Base-by-base conservation (phyloP, 1,139 yeast species). In the Pichiaceae sp. region DNA sequence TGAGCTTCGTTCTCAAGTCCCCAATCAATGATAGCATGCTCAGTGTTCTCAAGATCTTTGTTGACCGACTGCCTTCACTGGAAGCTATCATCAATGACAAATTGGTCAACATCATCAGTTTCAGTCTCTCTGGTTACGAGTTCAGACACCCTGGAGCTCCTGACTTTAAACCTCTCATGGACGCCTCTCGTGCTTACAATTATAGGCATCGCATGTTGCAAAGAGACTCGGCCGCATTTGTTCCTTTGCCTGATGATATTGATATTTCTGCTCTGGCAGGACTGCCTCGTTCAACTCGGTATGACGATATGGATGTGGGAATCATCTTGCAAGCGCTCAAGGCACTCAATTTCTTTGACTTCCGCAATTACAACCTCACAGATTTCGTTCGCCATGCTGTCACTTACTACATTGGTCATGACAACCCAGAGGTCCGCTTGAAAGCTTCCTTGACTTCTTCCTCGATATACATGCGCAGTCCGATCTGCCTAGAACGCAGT, bases 81-180 rank as follows among this genome's bases (percentile, higher is more conserved):
- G 83, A 83, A 32, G 74, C 75, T 9, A 68, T 78, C 7, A 80
- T 89, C 18, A 80, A 84, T 49, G 79, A 76, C 37, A 75, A 83
- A 42, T 62, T 87, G 17, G 65, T 91, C 36, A 82, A 83, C 46
- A 65, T 81, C n/a, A 64, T 86, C 26, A 80, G 93, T 46, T 66
- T 70, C 41, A 84, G 84, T n/a, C 64, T 87, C 31, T 79, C 94
- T 2, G 97, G 97, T 1, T 78, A 78, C 42, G 74, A 75, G 12
- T 89, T 83, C 54, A 77, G 73, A 40, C 85, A 85, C 16, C 96
- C 96, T 0, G 97, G 97, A 0, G 76, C 95, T 8, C 96, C 96
- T 2, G 75, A 72, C 44, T 75, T 78, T n/a, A 62, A 67, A n/a
- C 68, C 68, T 31, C 68, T 66, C 42, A 78, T 83, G 68, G 78